phyloP scores from a whole-genome alignment of 306 rosid genomes.

The Ormosia semicastrata region DNA sequence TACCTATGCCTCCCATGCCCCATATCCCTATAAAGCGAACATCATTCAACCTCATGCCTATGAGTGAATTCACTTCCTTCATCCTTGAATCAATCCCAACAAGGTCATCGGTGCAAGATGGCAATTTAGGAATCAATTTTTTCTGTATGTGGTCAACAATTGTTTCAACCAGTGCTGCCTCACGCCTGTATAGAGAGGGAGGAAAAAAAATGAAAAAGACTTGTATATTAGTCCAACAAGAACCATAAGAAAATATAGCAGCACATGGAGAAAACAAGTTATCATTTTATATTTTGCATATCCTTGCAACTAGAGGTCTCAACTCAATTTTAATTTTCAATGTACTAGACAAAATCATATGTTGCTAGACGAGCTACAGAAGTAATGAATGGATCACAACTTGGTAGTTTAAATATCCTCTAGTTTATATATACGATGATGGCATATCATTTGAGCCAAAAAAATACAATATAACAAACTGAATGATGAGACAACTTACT shows the following conservation, averaged over 20 bases:
- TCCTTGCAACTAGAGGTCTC: neutral
- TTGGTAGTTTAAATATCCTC: neutral
- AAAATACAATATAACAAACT: neutral
- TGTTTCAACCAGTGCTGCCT: constrained; percentile 30
- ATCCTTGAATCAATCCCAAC: constrained; percentile 37
- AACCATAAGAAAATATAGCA: neutral
- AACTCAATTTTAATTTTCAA: neutral
- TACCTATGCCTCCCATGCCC: constrained; percentile 41
- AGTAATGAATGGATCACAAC: neutral
- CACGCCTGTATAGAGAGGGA: constrained; percentile 20
- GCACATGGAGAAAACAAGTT: neutral
- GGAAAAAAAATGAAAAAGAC: neutral
- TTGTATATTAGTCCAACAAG: neutral
- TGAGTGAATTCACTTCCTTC: constrained; percentile 9
- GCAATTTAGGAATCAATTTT: constrained; percentile 19
- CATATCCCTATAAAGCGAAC: constrained; percentile 43
- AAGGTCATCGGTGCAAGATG: neutral
- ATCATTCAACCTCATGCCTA: neutral
- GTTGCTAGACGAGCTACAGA: neutral
- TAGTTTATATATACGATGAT: neutral
- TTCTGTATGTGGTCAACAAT: constrained; percentile 13
- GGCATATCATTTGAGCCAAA: neutral
- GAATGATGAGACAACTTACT: constrained; percentile 23
- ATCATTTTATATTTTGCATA: neutral
- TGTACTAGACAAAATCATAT: neutral